phyloP scores from a whole-genome alignment of 106 monocot species.

The Dendrobium huoshanense region DNA sequence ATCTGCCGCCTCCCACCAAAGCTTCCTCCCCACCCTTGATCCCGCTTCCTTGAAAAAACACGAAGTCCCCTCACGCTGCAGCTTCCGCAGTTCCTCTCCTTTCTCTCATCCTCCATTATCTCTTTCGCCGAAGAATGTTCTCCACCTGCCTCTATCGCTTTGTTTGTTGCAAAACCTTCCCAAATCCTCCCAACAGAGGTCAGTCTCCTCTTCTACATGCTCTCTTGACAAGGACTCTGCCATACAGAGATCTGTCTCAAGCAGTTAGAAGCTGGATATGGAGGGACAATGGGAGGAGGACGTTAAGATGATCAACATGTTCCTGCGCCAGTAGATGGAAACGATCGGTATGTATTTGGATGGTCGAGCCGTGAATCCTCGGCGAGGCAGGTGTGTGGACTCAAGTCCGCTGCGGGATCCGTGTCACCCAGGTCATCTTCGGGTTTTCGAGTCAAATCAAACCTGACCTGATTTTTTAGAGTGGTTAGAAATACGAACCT shows the following conservation, averaged over 20 bases:
- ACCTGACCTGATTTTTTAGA: too few relatives aligned
- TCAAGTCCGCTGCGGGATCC: too few relatives aligned
- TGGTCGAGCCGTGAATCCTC: conserved; percentile 6
- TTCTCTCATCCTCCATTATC: not conserved
- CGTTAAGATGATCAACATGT: conserved; percentile 22
- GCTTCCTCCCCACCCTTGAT: not conserved
- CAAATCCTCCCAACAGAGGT: conserved; percentile 21
- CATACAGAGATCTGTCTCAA: not conserved
- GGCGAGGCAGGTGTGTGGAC: too few relatives aligned
- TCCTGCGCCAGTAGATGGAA: conserved; percentile 20
- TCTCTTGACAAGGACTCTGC: conserved; percentile 8
- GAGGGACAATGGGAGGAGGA: not conserved
- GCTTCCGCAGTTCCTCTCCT: not conserved
- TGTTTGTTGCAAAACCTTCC: conserved; percentile 21
- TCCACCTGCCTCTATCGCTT: not conserved
- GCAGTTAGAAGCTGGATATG: not conserved
- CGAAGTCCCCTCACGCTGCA: not conserved
- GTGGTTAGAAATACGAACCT: too few relatives aligned
- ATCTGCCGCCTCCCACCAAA: conserved; percentile 10
- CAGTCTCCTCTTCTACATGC: conserved; percentile 26
- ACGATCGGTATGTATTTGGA: conserved; percentile 14
- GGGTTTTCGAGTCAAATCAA: too few relatives aligned
- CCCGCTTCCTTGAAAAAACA: conserved; percentile 5
- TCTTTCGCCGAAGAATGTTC: not conserved
- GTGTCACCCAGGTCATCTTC: too few relatives aligned